Evolutionary conservation across 2,329 filamentous ascomycete genomes (phyloP).

Genomic region (Phyllosticta citribraziliensis): DNA sequence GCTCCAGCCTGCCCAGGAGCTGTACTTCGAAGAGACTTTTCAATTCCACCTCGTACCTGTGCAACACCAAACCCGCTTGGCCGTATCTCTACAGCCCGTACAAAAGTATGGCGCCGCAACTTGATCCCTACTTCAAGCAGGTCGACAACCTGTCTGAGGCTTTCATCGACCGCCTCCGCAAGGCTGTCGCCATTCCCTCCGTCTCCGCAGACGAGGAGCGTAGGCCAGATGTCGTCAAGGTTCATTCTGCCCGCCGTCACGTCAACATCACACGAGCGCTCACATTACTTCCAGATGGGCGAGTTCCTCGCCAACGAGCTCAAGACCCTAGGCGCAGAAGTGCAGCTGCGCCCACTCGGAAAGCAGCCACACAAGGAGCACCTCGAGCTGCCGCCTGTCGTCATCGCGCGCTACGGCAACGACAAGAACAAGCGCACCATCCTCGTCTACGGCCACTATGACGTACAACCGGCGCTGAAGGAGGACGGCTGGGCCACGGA

Average conservation of each 20-base stretch:
- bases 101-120: constrained; percentile 79
- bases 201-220: constrained; percentile 85
- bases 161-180: constrained; percentile 82
- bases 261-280: constrained; percentile 3
- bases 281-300: constrained; percentile 56
- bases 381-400: constrained; percentile 83
- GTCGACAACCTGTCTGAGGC: constrained; percentile 68
- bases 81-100: constrained; percentile 39
- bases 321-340: constrained; percentile 70
- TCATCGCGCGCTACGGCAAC: constrained; percentile 84
- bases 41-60: not conserved
- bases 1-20: not conserved
- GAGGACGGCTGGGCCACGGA: constrained; percentile 94
- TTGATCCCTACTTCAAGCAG: constrained; percentile 88
- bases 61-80: constrained; percentile 21
- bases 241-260: constrained; percentile 21
- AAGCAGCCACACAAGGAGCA: constrained; percentile 87
- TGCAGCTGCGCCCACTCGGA: constrained; percentile 77
- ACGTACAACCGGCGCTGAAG: constrained; percentile 89
- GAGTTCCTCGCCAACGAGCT: constrained; percentile 81
- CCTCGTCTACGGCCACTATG: constrained; percentile 96
- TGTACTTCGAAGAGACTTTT: constrained; percentile 1
- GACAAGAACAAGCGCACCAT: constrained; percentile 92
- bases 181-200: constrained; percentile 93
- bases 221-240: constrained; percentile 80